phyloP scores from a whole-genome alignment of 1,284 basidiomycete genomes.

The Volvariella volvacea region DNA sequence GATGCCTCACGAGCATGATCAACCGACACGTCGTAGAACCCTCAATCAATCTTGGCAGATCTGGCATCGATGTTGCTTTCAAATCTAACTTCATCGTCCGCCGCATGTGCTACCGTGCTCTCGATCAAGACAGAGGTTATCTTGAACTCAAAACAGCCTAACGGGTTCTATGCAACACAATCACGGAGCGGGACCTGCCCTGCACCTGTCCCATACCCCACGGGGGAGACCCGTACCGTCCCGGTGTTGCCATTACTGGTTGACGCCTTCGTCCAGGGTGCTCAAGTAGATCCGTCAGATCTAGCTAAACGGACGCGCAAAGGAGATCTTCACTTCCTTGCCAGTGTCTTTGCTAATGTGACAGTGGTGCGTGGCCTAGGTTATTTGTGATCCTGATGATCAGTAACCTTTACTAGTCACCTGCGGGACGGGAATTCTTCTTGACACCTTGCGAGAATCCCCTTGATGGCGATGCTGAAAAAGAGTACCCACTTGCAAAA shows the following conservation, averaged over 20 bases:
- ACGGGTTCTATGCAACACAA: conserved; percentile 61
- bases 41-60: conserved; percentile 86
- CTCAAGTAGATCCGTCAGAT: conserved; percentile 41
- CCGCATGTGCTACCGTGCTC: conserved; percentile 63
- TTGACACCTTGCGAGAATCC: conserved; percentile 44
- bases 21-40: conserved; percentile 50
- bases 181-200: conserved; percentile 70
- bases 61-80: conserved; percentile 95
- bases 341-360: conserved; percentile 89
- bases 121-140: conserved; percentile 65
- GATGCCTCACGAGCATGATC: conserved; percentile 1
- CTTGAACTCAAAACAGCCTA: conserved; percentile 30
- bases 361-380: conserved; percentile 49
- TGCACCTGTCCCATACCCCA: conserved; percentile 57
- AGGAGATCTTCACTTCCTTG: conserved; percentile 80
- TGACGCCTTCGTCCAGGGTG: conserved; percentile 81
- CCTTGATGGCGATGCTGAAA: neutral
- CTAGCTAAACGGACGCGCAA: conserved; percentile 52
- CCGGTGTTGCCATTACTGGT: conserved; percentile 72
- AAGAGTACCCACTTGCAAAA: conserved; percentile 80
- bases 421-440: conserved; percentile 67
- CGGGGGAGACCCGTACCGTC: conserved; percentile 47
- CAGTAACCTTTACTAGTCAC: conserved; percentile 36
- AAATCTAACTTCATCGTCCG: conserved; percentile 82
- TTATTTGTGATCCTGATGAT: neutral